Conservation (phyloP, 2,329 filamentous ascomycete species). For the Chrysoporthe deuterocubensis region DNA sequence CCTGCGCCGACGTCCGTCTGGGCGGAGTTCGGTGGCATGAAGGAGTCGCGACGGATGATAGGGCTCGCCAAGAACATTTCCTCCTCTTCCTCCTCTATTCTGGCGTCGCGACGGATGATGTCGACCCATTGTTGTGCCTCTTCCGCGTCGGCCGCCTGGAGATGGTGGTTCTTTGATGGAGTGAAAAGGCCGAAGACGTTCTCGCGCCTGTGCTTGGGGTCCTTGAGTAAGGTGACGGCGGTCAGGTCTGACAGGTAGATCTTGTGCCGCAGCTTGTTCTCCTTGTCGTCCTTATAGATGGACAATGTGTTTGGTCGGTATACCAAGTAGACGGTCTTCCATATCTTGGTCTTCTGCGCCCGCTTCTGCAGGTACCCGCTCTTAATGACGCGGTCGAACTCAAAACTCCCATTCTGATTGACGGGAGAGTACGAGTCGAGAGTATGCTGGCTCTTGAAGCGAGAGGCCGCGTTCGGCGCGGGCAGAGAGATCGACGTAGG, state of each 20-base stretch:
- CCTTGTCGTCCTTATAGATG: constrained; percentile 89
- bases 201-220: constrained; percentile 83
- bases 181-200: constrained; percentile 94
- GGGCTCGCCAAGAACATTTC: constrained; percentile 78
- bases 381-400: constrained; percentile 93
- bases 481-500: constrained; percentile 35
- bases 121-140: constrained; percentile 89
- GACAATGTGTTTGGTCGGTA: constrained; percentile 88
- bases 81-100: constrained; percentile 87
- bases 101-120: constrained; percentile 76
- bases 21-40: constrained; percentile 32
- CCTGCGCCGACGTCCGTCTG: constrained; percentile 26
- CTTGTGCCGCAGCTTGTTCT: constrained; percentile 87
- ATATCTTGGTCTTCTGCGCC: constrained; percentile 93
- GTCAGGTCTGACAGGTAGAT: constrained; percentile 88
- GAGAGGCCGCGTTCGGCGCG: constrained; percentile 35
- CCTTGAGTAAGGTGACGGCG: constrained; percentile 84
- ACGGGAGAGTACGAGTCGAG: constrained; percentile 79
- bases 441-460: constrained; percentile 49
- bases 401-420: constrained; percentile 93
- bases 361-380: constrained; percentile 84
- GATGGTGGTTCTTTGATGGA: constrained; percentile 86
- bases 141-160: constrained; percentile 73
- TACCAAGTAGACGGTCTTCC: constrained; percentile 89
- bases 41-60: constrained; percentile 54